Conservation (phyloP, 2,329 filamentous ascomycete species). For the Sclerotinia trifoliorum region DNA sequence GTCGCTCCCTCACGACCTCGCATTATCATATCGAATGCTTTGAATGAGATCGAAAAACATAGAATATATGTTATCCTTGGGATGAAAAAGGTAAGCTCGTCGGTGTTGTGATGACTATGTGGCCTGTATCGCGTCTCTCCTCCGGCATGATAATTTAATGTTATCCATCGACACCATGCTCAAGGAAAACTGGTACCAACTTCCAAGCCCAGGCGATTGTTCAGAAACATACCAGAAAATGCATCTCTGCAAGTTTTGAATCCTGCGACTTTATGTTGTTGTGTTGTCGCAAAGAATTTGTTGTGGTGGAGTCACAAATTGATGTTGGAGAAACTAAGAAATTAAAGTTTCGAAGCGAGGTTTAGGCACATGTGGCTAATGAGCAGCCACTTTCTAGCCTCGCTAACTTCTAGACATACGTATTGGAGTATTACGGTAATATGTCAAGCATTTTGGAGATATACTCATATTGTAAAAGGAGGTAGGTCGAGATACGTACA, state of each 20-base stretch:
- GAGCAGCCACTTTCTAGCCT: background rate
- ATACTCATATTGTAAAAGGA: no score
- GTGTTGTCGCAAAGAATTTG: background rate
- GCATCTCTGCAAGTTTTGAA: background rate
- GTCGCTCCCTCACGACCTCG: background rate
- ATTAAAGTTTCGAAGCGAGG: background rate
- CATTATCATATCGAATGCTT: background rate
- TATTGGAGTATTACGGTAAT: no score
- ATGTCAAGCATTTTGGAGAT: no score
- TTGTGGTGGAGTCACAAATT: background rate
- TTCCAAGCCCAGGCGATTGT: fast-evolving
- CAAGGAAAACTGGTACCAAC: background rate
- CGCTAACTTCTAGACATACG: background rate
- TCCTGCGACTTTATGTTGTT: no score
- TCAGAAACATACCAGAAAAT: background rate
- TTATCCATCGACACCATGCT: no score
- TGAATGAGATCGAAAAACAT: background rate
- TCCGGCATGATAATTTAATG: background rate
- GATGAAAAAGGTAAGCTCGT: background rate
- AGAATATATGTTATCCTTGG: background rate
- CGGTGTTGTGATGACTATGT: background rate
- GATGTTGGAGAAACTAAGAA: background rate
- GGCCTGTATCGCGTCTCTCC: background rate
- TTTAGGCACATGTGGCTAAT: background rate
- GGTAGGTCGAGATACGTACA: no score